Evolutionary conservation across 805 yeast genomes (phyloP).

Genomic region (Kregervanrija fluxuum): DNA sequence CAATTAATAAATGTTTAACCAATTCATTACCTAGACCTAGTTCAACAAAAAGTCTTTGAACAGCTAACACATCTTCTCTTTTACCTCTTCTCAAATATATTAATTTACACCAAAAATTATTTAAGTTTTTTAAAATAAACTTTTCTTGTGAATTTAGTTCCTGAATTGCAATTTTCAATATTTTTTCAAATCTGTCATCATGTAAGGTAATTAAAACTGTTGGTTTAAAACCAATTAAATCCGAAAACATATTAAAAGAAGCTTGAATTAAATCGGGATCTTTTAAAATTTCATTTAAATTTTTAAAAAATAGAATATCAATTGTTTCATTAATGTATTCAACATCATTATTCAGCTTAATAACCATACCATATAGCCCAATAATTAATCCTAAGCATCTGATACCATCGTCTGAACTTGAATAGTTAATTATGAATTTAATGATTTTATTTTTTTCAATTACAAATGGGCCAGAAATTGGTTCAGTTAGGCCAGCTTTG

Average conservation of each 20-base stretch:
- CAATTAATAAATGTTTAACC: slow-evolving; percentile 33
- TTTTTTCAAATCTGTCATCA: slow-evolving; percentile 11
- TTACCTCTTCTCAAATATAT: slow-evolving; percentile 38
- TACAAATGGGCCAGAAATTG: slow-evolving; percentile 59
- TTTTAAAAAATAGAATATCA: slow-evolving; percentile 30
- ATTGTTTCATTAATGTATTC: slow-evolving; percentile 31
- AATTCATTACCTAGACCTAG: slow-evolving; percentile 25
- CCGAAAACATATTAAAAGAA: slow-evolving; percentile 39
- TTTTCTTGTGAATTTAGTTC: slow-evolving; percentile 44
- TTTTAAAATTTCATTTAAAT: slow-evolving; percentile 25
- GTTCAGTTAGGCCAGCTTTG: slow-evolving; percentile 57
- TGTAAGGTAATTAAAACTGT: slow-evolving; percentile 32
- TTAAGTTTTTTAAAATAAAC: slow-evolving; percentile 44
- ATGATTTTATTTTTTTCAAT: slow-evolving; percentile 36
- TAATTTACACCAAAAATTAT: slow-evolving; percentile 48
- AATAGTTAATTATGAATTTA: slow-evolving; percentile 31
- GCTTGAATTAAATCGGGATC: slow-evolving; percentile 59
- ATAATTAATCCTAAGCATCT: slow-evolving; percentile 7
- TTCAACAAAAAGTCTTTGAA: slow-evolving; percentile 21
- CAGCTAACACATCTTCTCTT: slow-evolving; percentile 25
- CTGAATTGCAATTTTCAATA: slow-evolving; percentile 30
- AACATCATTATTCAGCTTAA: slow-evolving; percentile 25
- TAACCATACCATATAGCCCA: slow-evolving; percentile 29
- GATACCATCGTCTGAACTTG: no score
- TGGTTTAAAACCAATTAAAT: slow-evolving; percentile 5